Percentiles rank a stretch among this genome's conserved stretches.
Conservation (phyloP, 306 rosid species). For the Medicago ruthenica region DNA sequence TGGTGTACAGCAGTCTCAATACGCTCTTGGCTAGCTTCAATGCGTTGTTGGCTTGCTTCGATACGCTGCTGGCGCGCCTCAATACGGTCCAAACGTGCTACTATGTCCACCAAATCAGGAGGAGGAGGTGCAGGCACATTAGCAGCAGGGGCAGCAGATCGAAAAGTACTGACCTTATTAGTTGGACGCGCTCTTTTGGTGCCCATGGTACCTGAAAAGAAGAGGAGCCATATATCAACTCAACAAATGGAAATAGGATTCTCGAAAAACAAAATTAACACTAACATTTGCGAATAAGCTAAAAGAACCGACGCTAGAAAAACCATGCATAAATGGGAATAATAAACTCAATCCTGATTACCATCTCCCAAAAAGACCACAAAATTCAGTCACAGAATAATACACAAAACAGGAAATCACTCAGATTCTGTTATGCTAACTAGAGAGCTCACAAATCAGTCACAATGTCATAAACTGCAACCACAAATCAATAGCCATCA, state of each 20-base stretch:
- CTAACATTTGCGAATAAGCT: background rate
- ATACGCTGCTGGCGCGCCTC: constrained; percentile 29
- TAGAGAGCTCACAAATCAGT: constrained; percentile 1
- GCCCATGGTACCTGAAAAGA: constrained; percentile 29
- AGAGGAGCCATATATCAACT: constrained; percentile 3
- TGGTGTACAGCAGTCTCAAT: constrained; percentile 18
- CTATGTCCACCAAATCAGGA: constrained; percentile 31
- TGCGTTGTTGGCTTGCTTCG: constrained; percentile 18
- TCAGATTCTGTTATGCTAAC: background rate
- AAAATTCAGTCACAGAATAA: background rate
- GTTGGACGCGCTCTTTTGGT: constrained; percentile 22
- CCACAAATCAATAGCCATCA: background rate
- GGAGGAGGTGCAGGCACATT: constrained; percentile 17
- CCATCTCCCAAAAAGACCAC: background rate
- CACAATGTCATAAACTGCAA: background rate
- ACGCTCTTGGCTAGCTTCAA: constrained; percentile 28
- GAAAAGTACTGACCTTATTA: constrained; percentile 18
- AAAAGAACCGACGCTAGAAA: background rate
- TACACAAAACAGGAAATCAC: constrained; percentile 2
- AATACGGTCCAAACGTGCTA: constrained; percentile 23
- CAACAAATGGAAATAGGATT: background rate
- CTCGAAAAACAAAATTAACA: background rate
- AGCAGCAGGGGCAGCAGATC: constrained; percentile 19
- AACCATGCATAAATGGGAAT: background rate
- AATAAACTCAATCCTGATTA: background rate